These are phyloP conservation scores for Candida albicans DNA, from an alignment of 1,139 yeast genomes.

Conservation along the genomic window DNA sequence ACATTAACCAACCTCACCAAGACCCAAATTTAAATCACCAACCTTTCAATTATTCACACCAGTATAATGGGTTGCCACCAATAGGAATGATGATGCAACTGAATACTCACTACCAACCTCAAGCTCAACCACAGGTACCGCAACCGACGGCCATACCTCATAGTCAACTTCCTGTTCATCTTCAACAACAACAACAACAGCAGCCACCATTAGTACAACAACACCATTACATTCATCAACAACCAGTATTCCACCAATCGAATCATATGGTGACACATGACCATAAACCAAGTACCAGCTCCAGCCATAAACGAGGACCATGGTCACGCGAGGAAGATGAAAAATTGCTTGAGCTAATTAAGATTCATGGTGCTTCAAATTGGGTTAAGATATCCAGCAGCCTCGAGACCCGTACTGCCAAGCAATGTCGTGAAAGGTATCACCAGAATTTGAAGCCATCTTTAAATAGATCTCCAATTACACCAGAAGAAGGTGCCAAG, in stretches of 20 bases:
- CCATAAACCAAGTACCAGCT: constrained; percentile 3
- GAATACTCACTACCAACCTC: constrained; percentile 2
- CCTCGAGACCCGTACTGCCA: constrained; percentile 79
- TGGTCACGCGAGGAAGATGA: constrained; percentile 90
- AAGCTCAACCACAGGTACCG: constrained; percentile 1
- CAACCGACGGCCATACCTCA: not conserved
- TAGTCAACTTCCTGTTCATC: not conserved
- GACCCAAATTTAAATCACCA: not conserved
- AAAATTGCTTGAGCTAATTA: constrained; percentile 66
- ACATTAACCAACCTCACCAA: not conserved
- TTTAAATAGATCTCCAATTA: constrained; percentile 77
- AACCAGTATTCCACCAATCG: not conserved
- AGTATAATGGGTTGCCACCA: constrained; percentile 1
- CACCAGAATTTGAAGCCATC: constrained; percentile 90
- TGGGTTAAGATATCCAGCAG: constrained; percentile 86
- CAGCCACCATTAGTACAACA: constrained; percentile 4
- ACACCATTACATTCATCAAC: constrained; percentile 4
- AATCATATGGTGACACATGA: not conserved
- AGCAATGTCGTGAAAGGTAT: constrained; percentile 89
- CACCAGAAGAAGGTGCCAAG: constrained; percentile 78
- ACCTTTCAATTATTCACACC: constrained; percentile 1
- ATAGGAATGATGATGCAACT: constrained; percentile 4
- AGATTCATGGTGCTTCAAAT: constrained; percentile 77
- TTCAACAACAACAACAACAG: constrained; percentile 4
- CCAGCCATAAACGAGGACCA: constrained; percentile 62